phyloP scores from a whole-genome alignment of 345 rosid species.

The Eucalyptus decipiens region DNA sequence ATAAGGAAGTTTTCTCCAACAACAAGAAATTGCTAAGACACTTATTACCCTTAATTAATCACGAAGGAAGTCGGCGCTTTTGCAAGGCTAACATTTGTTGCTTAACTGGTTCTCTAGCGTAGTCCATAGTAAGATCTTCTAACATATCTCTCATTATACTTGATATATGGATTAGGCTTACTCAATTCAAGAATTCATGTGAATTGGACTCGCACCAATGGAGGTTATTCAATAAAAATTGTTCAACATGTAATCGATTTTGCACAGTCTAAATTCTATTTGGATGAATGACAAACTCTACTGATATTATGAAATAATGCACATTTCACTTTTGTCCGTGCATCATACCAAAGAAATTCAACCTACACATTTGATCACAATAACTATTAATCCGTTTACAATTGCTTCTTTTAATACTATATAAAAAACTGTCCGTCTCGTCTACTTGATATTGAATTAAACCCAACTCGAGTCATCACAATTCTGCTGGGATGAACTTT shows the following conservation, averaged over 20 bases:
- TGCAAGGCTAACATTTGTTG: not conserved
- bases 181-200: not conserved
- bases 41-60: not conserved
- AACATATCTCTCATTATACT: not conserved
- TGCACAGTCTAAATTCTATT: not conserved
- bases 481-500: not conserved
- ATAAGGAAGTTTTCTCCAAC: no score
- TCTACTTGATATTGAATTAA: not conserved
- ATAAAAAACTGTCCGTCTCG: not conserved
- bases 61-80: not conserved
- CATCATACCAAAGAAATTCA: not conserved
- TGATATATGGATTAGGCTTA: not conserved
- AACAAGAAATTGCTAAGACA: not conserved
- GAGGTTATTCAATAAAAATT: not conserved
- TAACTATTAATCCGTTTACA: not conserved
- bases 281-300: not conserved
- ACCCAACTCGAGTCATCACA: not conserved
- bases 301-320: not conserved
- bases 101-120: not conserved
- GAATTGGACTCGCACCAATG: not conserved
- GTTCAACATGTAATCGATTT: not conserved
- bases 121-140: not conserved
- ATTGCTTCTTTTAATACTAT: not conserved
- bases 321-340: not conserved
- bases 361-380: not conserved